A percentile compares a stretch with the other conserved stretches of the same genome.
These are phyloP conservation scores for Salinomyces thailandicus DNA, from an alignment of 2,329 filamentous ascomycete genomes.

Conservation along the genomic window DNA sequence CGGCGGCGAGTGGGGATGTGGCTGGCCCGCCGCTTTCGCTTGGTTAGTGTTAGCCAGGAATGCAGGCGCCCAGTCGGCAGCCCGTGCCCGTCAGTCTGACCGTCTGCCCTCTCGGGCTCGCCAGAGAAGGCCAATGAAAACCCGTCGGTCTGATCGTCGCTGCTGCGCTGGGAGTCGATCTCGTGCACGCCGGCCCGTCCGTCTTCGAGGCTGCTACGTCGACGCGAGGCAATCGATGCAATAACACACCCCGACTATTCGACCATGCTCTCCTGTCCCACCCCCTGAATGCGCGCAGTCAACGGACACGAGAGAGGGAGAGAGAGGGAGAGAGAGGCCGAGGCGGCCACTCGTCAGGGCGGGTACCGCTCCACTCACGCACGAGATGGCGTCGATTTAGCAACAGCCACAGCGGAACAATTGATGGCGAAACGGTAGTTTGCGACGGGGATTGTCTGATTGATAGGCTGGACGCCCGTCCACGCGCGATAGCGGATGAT, in stretches of 20 bases:
- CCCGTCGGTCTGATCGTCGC: background rate
- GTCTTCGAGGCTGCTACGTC: too few relatives aligned
- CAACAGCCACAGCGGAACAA: conserved; percentile 7
- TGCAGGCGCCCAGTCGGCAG: conserved; percentile 1
- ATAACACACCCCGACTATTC: too few relatives aligned
- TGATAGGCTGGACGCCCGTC: conserved; percentile 1
- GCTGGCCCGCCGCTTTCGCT: conserved; percentile 7
- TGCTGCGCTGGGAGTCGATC: background rate
- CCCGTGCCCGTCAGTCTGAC: background rate
- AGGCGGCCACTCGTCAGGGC: too few relatives aligned
- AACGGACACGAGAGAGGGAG: too few relatives aligned
- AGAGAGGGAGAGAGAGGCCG: too few relatives aligned
- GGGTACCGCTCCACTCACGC: too few relatives aligned
- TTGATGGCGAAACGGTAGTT: conserved; percentile 5
- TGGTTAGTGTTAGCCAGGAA: conserved; percentile 3
- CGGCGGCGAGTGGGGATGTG: conserved; percentile 10
- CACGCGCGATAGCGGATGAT: background rate
- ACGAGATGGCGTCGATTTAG: background rate
- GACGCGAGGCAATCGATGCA: too few relatives aligned
- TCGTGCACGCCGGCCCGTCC: too few relatives aligned
- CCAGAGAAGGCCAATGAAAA: too few relatives aligned
- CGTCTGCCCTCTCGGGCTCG: too few relatives aligned
- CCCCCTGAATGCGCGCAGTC: too few relatives aligned
- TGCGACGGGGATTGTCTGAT: conserved; percentile 2
- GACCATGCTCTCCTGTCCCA: too few relatives aligned